These are phyloP conservation scores for Termitomyces sp. DNA, from an alignment of 768 basidiomycete species.

Conservation along the genomic window DNA sequence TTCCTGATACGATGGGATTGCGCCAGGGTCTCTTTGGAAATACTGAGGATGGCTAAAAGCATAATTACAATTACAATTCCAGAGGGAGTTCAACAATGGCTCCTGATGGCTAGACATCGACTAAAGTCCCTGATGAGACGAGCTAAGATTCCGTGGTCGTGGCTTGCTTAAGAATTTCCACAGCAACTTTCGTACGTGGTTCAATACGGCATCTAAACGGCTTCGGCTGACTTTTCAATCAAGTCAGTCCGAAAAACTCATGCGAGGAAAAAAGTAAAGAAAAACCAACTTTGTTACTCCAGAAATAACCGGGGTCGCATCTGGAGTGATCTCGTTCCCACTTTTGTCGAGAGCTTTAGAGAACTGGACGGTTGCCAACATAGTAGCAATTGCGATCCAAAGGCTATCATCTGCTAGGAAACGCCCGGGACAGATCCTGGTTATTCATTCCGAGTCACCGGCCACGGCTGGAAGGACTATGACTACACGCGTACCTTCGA, in stretches of 20 bases:
- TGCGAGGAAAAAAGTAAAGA: background rate
- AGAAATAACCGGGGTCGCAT: constrained; percentile 1
- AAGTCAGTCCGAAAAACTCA: no score
- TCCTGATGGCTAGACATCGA: no score
- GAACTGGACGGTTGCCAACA: background rate
- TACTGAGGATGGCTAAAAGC: no score
- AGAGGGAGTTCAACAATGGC: no score
- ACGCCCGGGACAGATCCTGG: constrained; percentile 29
- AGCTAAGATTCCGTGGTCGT: no score
- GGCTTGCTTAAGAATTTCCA: background rate
- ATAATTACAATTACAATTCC: no score
- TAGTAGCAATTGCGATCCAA: constrained; percentile 15
- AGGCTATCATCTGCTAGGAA: constrained; percentile 37
- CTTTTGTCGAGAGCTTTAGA: background rate
- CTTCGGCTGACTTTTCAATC: background rate
- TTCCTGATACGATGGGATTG: no score
- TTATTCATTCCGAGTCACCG: no score
- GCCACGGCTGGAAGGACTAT: background rate
- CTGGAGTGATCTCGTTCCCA: background rate
- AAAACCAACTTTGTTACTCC: background rate
- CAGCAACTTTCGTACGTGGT: no score
- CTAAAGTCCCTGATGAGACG: no score
- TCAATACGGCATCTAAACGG: background rate
- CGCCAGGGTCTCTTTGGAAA: no score
- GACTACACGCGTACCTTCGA: constrained; percentile 1